These are phyloP conservation scores for Eimeria falciformis DNA, from an alignment of 169 alveolate species.

Conservation along the genomic window DNA sequence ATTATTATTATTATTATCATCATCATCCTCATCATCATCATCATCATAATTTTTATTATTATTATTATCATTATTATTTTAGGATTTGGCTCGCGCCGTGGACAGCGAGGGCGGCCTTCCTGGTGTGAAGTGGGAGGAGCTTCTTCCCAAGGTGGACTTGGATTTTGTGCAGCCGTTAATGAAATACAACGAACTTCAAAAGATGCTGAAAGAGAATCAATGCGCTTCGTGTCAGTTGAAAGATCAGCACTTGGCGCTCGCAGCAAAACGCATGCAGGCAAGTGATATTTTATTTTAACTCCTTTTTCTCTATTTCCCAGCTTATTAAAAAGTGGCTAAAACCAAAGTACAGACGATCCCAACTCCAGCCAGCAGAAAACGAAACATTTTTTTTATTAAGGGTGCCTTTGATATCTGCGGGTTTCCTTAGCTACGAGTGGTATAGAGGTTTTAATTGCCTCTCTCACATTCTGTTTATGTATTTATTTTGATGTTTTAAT, in stretches of 20 bases:
- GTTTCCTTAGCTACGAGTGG: no score
- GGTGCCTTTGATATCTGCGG: not conserved
- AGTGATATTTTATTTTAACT: not conserved
- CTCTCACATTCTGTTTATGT: no score
- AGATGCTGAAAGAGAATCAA: not conserved
- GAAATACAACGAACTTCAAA: not conserved
- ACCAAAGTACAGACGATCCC: no score
- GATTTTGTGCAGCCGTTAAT: conserved; percentile 18
- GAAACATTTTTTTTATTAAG: not conserved
- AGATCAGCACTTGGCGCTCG: not conserved
- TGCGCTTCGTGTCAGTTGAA: not conserved
- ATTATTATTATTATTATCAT: no score
- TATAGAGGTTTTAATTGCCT: no score
- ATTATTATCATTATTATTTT: no score
- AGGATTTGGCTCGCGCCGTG: no score
- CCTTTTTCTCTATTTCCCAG: not conserved
- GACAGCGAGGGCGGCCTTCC: no score
- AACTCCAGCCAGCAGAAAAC: not conserved
- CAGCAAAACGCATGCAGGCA: not conserved
- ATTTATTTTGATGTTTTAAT: not conserved
- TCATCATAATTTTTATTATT: not conserved
- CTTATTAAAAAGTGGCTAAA: not conserved
- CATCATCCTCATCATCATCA: not conserved
- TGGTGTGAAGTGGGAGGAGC: not conserved
- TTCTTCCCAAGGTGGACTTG: not conserved